Conservation (phyloP, 306 rosid species). For the Malus fusca region DNA sequence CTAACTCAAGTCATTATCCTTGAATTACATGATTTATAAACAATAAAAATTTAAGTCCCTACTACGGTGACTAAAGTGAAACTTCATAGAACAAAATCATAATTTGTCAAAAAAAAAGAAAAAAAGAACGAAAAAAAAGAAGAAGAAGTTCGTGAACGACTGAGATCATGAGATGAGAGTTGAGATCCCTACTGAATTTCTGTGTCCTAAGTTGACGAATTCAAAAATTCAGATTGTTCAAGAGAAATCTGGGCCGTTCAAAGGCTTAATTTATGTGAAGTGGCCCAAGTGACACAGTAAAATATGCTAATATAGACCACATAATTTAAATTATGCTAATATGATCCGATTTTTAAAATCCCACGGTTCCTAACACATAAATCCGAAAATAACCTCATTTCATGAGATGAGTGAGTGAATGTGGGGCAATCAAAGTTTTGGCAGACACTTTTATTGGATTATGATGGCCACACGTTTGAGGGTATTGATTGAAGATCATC, state of each 20-base stretch:
- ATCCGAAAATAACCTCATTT: too few relatives aligned
- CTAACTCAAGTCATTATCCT: not conserved
- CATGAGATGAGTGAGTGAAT: not conserved
- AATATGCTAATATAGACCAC: too few relatives aligned
- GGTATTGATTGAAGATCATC: conserved; percentile 23
- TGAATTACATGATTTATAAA: not conserved
- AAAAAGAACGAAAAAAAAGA: not conserved
- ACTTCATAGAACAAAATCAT: not conserved
- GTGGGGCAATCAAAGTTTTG: conserved; percentile 4
- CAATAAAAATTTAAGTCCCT: not conserved
- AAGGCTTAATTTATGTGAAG: too few relatives aligned
- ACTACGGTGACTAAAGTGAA: not conserved
- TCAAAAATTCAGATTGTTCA: too few relatives aligned
- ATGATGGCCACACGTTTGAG: conserved; percentile 76
- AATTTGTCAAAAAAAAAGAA: not conserved
- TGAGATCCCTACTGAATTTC: fast-evolving
- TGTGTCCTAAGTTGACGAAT: too few relatives aligned
- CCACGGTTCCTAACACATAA: fast-evolving
- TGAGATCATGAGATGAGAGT: not conserved
- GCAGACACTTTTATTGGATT: conserved; percentile 46
- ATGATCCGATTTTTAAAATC: too few relatives aligned
- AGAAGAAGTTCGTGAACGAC: not conserved
- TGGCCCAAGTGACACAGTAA: fast-evolving
- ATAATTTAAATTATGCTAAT: too few relatives aligned
- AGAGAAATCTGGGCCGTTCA: too few relatives aligned